Conservation (phyloP, 306 rosid species). For the Castanea mollissima region DNA sequence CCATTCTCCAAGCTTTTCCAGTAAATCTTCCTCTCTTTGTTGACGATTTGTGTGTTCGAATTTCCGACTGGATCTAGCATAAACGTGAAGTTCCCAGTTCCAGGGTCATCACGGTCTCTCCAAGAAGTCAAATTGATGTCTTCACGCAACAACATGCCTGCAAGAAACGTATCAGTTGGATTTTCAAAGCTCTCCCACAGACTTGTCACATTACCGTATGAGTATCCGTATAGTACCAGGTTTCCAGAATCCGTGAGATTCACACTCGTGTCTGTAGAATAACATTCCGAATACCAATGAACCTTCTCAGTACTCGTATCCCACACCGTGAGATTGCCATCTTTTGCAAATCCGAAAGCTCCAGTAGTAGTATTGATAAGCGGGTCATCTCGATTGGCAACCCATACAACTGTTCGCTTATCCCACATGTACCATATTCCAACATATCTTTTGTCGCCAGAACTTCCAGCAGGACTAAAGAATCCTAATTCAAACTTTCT, state of each 20-base stretch:
- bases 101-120: slow-evolving; percentile 13
- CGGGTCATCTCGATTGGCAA: too few species aligned
- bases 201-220: neutral
- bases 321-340: too few species aligned
- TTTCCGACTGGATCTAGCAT: neutral
- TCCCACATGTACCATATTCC: too few species aligned
- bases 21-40: neutral
- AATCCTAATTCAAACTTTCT: slow-evolving; percentile 32
- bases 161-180: slow-evolving; percentile 57
- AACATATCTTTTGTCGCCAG: too few species aligned
- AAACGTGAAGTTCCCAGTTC: slow-evolving; percentile 10
- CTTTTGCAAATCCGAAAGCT: too few species aligned
- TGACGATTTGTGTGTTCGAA: neutral
- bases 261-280: too few species aligned
- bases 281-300: too few species aligned
- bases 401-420: neutral
- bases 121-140: slow-evolving; percentile 24
- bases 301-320: too few species aligned
- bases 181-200: slow-evolving; percentile 46
- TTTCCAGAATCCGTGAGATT: slow-evolving; percentile 34
- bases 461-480: slow-evolving; percentile 10
- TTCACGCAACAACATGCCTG: slow-evolving; percentile 36
- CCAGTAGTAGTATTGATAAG: too few species aligned
- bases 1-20: slow-evolving; percentile 14
- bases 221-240: slow-evolving; percentile 6